Evolutionary conservation across 73 alveolate genomes (phyloP).

Genomic region (Tetrahymena thermophila): DNA sequence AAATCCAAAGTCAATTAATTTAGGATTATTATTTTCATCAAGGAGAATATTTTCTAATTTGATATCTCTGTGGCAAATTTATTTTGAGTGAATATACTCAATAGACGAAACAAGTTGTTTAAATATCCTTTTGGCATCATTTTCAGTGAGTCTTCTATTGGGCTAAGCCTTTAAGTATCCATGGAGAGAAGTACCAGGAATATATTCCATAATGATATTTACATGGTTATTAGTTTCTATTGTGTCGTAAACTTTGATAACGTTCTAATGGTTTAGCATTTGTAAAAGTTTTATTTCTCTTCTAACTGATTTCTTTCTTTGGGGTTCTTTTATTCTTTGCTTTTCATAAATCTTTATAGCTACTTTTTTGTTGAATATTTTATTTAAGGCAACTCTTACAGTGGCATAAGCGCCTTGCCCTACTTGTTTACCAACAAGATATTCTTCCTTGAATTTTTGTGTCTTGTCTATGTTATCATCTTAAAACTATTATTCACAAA

Average conservation of each 20-base stretch:
- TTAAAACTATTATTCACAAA: not conserved
- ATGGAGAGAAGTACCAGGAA: slow-evolving; percentile 82
- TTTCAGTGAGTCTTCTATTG: slow-evolving; percentile 55
- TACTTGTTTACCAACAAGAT: slow-evolving; percentile 31
- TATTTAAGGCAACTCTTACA: slow-evolving; percentile 40
- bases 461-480: slow-evolving; percentile 28
- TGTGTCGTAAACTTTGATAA: slow-evolving; percentile 74
- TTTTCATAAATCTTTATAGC: slow-evolving; percentile 79
- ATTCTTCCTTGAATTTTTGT: slow-evolving; percentile 13
- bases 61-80: slow-evolving; percentile 64
- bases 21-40: slow-evolving; percentile 60
- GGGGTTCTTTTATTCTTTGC: slow-evolving; percentile 72
- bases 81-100: slow-evolving; percentile 62
- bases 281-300: slow-evolving; percentile 81
- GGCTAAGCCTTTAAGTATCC: slow-evolving; percentile 58
- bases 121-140: slow-evolving; percentile 73
- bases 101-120: slow-evolving; percentile 62
- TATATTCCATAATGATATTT: slow-evolving; percentile 77
- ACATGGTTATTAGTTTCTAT: slow-evolving; percentile 72
- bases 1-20: slow-evolving; percentile 72
- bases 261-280: slow-evolving; percentile 70
- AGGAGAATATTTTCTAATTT: slow-evolving; percentile 72
- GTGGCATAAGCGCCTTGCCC: slow-evolving; percentile 53
- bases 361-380: slow-evolving; percentile 18
- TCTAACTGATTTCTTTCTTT: slow-evolving; percentile 72